A percentile compares a stretch with the other conserved stretches of the same genome.
Evolutionary conservation across 163 green algal genomes (phyloP).

Genomic region (Chlorella variabilis): DNA sequence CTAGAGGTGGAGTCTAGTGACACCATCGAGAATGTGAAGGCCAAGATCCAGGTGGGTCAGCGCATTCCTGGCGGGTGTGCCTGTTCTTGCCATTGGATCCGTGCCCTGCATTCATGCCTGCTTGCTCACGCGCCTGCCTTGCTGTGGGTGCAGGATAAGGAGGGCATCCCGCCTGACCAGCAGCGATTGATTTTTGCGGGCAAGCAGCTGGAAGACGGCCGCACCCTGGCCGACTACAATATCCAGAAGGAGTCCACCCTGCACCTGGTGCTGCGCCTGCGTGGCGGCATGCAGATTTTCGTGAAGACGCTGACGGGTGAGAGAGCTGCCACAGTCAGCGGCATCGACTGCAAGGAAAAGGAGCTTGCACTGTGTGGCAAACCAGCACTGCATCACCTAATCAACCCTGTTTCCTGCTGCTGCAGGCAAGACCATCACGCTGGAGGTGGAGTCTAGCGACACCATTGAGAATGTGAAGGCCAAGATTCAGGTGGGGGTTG

Average conservation of each 20-base stretch:
- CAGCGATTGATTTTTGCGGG: constrained; percentile 97
- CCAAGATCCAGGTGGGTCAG: constrained; percentile 72
- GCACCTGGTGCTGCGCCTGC: constrained; percentile 84
- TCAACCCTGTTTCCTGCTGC: too few relatives aligned
- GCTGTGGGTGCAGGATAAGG: constrained; percentile 18
- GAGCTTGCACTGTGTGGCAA: too few relatives aligned
- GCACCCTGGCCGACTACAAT: constrained; percentile 92
- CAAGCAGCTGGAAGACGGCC: constrained; percentile 97
- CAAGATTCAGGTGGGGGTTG: constrained; percentile 79
- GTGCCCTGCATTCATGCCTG: constrained; percentile 24
- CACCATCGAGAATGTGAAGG: constrained; percentile 96
- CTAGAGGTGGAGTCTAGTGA: constrained; percentile 94
- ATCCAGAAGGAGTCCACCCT: constrained; percentile 94
- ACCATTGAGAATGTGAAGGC: constrained; percentile 93
- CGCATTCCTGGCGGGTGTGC: neutral
- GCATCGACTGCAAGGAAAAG: too few relatives aligned
- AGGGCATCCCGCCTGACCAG: constrained; percentile 93
- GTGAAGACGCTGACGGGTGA: constrained; percentile 93
- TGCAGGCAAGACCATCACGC: constrained; percentile 92
- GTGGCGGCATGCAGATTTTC: constrained; percentile 96
- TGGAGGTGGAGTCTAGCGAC: constrained; percentile 91
- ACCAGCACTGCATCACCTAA: too few relatives aligned
- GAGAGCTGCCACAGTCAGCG: too few relatives aligned
- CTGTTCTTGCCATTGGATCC: neutral
- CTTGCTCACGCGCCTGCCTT: too few relatives aligned